Conservation (phyloP, 352 stramenopile species). For the Phytopythium mirpurense region DNA sequence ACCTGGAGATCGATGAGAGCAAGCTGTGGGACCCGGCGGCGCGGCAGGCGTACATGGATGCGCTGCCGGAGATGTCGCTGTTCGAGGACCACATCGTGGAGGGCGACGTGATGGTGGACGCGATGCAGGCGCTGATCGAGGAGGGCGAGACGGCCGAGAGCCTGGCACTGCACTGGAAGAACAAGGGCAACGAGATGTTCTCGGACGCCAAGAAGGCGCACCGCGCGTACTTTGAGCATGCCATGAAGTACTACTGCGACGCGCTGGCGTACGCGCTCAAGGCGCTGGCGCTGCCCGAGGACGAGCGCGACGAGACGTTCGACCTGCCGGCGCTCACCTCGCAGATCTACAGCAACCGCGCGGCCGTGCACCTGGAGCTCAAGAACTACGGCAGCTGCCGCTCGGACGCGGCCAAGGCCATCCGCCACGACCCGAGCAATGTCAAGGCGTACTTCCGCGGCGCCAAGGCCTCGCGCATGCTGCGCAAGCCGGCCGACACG, state of each 20-base stretch:
- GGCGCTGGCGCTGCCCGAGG: slow-evolving; percentile 53
- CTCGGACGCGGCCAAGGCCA: slow-evolving; percentile 67
- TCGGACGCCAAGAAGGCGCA: slow-evolving; percentile 65
- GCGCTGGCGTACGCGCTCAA: slow-evolving; percentile 75
- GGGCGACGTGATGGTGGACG: slow-evolving; percentile 80
- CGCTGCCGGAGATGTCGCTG: slow-evolving; percentile 81
- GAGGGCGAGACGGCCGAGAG: slow-evolving; percentile 84
- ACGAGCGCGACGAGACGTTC: slow-evolving; percentile 52
- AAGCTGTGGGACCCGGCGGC: slow-evolving; percentile 75
- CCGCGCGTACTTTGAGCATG: slow-evolving; percentile 64
- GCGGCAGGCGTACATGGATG: slow-evolving; percentile 83
- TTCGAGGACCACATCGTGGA: slow-evolving; percentile 87
- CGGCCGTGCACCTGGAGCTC: slow-evolving; percentile 77
- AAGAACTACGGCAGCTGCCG: slow-evolving; percentile 84
- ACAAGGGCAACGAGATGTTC: slow-evolving; percentile 87
- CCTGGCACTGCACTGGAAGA: slow-evolving; percentile 85
- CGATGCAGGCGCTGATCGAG: slow-evolving; percentile 83
- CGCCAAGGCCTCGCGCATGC: slow-evolving; percentile 74
- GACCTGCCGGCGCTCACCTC: slow-evolving; percentile 69
- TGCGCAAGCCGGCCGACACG: slow-evolving; percentile 74
- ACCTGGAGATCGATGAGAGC: slow-evolving; percentile 85
- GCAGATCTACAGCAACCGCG: slow-evolving; percentile 78
- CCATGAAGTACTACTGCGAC: slow-evolving; percentile 78
- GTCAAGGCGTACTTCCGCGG: slow-evolving; percentile 85
- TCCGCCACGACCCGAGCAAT: slow-evolving; percentile 62